Evolutionary conservation across 495 filamentous ascomycete genomes (phyloP).

Genomic region (Saxophila tyrrhenica): DNA sequence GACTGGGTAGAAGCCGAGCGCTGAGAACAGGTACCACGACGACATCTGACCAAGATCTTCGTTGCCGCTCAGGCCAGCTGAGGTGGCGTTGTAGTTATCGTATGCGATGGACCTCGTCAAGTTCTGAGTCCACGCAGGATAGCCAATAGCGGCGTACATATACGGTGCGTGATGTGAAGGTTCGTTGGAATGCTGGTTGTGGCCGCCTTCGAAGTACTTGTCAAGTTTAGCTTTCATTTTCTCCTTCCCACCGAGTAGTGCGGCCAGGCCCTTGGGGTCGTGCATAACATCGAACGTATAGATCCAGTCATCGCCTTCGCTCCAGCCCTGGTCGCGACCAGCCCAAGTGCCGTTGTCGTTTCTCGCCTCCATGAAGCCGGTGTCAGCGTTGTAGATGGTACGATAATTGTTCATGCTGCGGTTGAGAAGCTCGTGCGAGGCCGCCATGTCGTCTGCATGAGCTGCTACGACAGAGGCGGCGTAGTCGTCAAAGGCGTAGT

Average conservation of each 20-base stretch:
- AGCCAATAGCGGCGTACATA: conserved; percentile 14
- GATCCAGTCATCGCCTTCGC: conserved; percentile 19
- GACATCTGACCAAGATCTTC: conserved; percentile 21
- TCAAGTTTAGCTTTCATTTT: conserved; percentile 16
- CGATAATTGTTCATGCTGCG: conserved; percentile 12
- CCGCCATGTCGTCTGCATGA: conserved; percentile 14
- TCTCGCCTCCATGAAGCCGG: conserved; percentile 17
- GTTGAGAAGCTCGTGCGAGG: background rate
- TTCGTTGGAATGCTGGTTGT: conserved; percentile 19
- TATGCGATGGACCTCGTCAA: conserved; percentile 8
- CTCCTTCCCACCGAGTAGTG: conserved; percentile 11
- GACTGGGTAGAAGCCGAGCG: conserved; percentile 18
- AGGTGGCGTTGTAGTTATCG: conserved; percentile 18
- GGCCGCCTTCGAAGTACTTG: conserved; percentile 14
- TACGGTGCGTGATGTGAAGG: conserved; percentile 19
- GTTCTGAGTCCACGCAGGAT: conserved; percentile 16
- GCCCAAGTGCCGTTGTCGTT: conserved; percentile 20
- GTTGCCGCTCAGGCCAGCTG: conserved; percentile 13
- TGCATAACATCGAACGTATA: conserved; percentile 21
- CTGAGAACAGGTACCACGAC: conserved; percentile 17
- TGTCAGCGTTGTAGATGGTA: conserved; percentile 12
- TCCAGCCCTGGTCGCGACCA: conserved; percentile 18
- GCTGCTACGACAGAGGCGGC: conserved; percentile 13
- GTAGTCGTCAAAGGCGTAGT: conserved; percentile 19
- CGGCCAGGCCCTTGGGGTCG: conserved; percentile 11